phyloP scores from a whole-genome alignment of 768 basidiomycete species.

The Chiua virens region DNA sequence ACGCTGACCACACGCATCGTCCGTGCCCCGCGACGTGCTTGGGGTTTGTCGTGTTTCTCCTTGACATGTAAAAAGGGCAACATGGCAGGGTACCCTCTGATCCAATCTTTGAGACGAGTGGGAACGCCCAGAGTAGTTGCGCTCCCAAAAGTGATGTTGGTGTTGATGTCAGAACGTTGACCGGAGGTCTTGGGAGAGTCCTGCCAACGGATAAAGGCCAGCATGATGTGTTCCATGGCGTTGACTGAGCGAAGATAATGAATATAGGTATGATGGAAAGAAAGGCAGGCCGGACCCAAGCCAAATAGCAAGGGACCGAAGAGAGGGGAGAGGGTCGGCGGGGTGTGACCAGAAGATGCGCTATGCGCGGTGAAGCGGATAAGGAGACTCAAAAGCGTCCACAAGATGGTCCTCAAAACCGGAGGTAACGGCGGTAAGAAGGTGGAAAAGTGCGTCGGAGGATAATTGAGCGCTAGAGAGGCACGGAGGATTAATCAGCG shows the following conservation, averaged over 20 bases:
- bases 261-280: slow-evolving; percentile 59
- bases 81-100: slow-evolving; percentile 84
- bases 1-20: slow-evolving; percentile 78
- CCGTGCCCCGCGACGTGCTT: slow-evolving; percentile 73
- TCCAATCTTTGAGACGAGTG: slow-evolving; percentile 86
- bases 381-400: slow-evolving; percentile 77
- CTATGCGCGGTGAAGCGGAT: slow-evolving; percentile 83
- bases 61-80: slow-evolving; percentile 59
- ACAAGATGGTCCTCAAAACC: slow-evolving; percentile 57
- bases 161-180: slow-evolving; percentile 28
- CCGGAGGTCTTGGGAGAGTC: slow-evolving; percentile 48
- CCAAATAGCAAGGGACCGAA: slow-evolving; percentile 92
- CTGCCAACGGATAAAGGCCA: slow-evolving; percentile 86
- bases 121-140: slow-evolving; percentile 71
- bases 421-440: slow-evolving; percentile 59
- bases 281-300: slow-evolving; percentile 51
- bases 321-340: slow-evolving; percentile 83
- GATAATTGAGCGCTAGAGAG: slow-evolving; percentile 56
- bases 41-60: slow-evolving; percentile 49
- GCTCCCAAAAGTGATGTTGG: slow-evolving; percentile 42
- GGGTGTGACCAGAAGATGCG: slow-evolving; percentile 84
- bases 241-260: slow-evolving; percentile 79
- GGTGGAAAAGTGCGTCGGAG: slow-evolving; percentile 67
- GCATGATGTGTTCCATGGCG: slow-evolving; percentile 91
- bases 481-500: slow-evolving; percentile 20